phyloP scores from a whole-genome alignment of 768 basidiomycete genomes.

The Podaxis rugospora region DNA sequence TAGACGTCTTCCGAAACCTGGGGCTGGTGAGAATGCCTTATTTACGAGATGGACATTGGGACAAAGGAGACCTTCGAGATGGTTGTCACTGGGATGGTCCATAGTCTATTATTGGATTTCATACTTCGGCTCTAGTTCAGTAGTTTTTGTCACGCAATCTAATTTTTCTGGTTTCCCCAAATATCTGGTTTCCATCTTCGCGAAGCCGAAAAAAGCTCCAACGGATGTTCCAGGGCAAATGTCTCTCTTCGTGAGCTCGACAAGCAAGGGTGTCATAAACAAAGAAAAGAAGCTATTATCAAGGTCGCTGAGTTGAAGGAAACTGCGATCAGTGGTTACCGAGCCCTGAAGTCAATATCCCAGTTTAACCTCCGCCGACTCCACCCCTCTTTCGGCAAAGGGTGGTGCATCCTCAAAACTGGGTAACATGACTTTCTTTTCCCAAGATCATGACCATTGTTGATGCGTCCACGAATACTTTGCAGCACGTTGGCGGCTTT shows the following conservation, averaged over 20 bases:
- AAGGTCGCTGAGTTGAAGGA: background rate
- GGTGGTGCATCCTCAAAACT: background rate
- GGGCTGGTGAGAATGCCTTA: background rate
- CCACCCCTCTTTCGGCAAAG: background rate
- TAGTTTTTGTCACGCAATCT: background rate
- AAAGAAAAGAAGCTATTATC: background rate
- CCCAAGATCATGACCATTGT: background rate
- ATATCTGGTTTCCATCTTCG: background rate
- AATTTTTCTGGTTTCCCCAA: background rate
- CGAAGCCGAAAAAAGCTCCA: background rate
- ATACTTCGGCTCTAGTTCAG: background rate
- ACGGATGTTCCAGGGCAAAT: background rate
- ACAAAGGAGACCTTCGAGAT: background rate
- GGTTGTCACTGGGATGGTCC: background rate
- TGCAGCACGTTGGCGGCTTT: background rate
- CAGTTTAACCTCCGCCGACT: constrained; percentile 3
- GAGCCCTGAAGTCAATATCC: background rate
- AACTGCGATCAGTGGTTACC: background rate
- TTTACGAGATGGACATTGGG: background rate
- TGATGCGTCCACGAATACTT: background rate
- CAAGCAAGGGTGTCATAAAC: background rate
- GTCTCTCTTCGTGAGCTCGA: background rate
- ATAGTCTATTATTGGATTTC: background rate
- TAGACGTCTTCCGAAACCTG: background rate
- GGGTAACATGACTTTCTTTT: background rate